Base-by-base conservation (phyloP, 768 basidiomycete species). In the Termitomyces sp. region DNA sequence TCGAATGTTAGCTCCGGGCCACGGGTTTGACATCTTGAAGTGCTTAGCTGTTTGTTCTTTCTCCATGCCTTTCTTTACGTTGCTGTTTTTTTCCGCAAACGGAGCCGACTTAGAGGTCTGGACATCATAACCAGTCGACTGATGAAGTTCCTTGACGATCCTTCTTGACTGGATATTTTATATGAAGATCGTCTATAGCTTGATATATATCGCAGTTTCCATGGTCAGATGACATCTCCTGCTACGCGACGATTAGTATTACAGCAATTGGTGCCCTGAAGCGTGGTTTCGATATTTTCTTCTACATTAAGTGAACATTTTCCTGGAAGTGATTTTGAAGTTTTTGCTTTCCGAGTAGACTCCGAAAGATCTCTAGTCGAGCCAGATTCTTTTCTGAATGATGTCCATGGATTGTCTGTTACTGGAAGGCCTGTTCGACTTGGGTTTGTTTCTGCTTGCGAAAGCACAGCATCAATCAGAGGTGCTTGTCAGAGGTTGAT, bases 121-220 rank as follows among this genome's bases (percentile, higher is more conserved):
- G 20, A 47, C n/a, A 51, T 36, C 34, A 36, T 8, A 51, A 51
- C 34, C 31, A 51, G 32, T 31, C 11, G 10, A 31, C 29, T 14
- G 14, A 31, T 34, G 15, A 34, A 15, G 83, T 81, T 59, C 75
- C 12, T 68, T 52, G 51, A 52, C 50, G 37, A 58, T 89, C n/a
- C 77, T 83, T 50, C 32, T 51, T 25, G 25, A 25, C 25, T 25
- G 25, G n/a, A n/a, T 51, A n/a, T 25, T 15, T 34, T 51, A 25
- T 51, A 25, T 25, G 25, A 25, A 51, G 40, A 38, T 25, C 37
- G 37, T 51, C 50, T 36, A 12, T 43, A 2, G 36, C 32, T 36
- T 31, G 14, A 50, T 8, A 34, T 29, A 43, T 40, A 40, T n/a
- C 36, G 37, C 29, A 25, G 25, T 46, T 29, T 25, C 8, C 37